Evolutionary conservation across 305 asterid genomes (phyloP), one percentile per base, ranked within the genome.

Genomic region (Fraxinus greggii): DNA sequence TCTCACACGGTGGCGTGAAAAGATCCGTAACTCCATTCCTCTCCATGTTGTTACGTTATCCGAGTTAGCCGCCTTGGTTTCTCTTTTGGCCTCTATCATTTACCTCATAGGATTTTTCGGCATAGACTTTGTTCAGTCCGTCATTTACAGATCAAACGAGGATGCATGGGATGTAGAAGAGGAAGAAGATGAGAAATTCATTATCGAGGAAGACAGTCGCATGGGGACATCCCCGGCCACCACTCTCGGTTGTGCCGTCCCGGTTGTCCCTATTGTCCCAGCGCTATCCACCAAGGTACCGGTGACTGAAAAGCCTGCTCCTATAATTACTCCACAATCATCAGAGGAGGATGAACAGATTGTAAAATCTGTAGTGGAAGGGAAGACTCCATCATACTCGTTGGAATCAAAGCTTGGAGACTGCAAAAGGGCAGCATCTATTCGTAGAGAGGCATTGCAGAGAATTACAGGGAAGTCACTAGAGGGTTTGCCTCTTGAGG

Each of bases 401-500:
- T 79, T 89, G 73, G 92, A 89, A 74, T 81, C 89, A 0, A 89
- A 84, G 69, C 90, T 89, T 24, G 88, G 88, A 19, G 88, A 89
- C 78, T 88, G 90, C 70, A 87, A 86, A 61, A 78, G 89, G 67
- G 90, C 92, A 1, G 90, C 88, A 3, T 70, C 79, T 0, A 85
- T 89, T 21, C 85, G 92, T 1, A 75, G 89, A 23, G 89, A 89
- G 72, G 90, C 90, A 21, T 51, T 89, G 42, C 90, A 89, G 88
- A 84, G 90, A 79, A 75, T 85, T 1, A 88, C 90, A 1, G 92
- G 92, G n/a, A 84, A 88, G 80, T 87, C 90, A 6, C 36, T 89
- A 45, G 88, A 86, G 5, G 92, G 90, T 21, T 40, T 89, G 21
- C 90, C 92, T 23, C 31, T 89, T 75, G 92, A 89, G n/a, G 92